Evolutionary conservation across 2,329 filamentous ascomycete genomes (phyloP).

Genomic region (Colletotrichum tofieldiae): DNA sequence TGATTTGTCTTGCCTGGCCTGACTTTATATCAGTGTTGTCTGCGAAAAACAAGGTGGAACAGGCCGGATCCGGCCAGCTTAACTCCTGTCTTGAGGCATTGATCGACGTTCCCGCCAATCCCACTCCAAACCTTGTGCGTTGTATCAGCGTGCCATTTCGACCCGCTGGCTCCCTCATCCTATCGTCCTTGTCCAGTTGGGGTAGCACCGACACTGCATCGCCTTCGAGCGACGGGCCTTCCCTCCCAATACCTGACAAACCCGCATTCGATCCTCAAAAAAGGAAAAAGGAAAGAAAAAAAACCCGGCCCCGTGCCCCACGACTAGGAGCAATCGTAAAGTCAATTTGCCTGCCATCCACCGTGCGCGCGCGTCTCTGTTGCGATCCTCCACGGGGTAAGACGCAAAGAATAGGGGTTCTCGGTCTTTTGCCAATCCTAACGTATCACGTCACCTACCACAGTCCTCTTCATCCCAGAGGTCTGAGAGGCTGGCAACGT

Average conservation of each 20-base stretch:
- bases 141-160: constrained; percentile 15
- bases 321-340: background rate
- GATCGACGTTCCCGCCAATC: constrained; percentile 35
- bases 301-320: background rate
- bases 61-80: constrained; percentile 26
- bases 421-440: background rate
- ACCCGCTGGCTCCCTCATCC: constrained; percentile 8
- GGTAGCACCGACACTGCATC: constrained; percentile 8
- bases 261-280: constrained; percentile 12
- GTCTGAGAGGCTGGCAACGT: constrained; percentile 20
- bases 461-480: background rate
- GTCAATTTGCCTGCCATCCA: constrained; percentile 11
- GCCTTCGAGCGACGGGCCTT: background rate
- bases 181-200: background rate
- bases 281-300: background rate
- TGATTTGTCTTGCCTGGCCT: background rate
- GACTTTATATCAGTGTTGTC: background rate
- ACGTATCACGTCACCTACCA: constrained; percentile 18
- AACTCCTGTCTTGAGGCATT: constrained; percentile 28
- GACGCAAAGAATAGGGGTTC: constrained; percentile 35
- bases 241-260: constrained; percentile 13
- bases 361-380: constrained; percentile 17
- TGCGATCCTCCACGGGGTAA: constrained; percentile 8
- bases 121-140: constrained; percentile 25
- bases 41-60: constrained; percentile 3